These are phyloP conservation scores for Globisporangium perplexum DNA, from an alignment of 352 stramenopile species.

Conservation along the genomic window DNA sequence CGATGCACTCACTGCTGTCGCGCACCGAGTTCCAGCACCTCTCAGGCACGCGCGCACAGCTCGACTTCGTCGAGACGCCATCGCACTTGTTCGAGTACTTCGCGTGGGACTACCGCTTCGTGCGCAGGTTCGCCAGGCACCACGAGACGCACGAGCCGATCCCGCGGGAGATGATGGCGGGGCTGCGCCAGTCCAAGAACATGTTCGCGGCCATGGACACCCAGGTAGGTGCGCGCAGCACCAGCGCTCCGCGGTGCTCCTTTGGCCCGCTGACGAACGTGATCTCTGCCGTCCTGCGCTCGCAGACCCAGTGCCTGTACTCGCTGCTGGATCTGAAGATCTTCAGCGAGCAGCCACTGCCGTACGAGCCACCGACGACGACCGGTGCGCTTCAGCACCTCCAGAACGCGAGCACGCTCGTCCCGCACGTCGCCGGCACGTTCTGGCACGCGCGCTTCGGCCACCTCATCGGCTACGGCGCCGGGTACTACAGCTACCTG, in stretches of 20 bases:
- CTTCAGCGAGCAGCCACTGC: slow-evolving; percentile 55
- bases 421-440: slow-evolving; percentile 73
- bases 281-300: too few species aligned
- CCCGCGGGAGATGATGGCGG: slow-evolving; percentile 67
- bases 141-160: slow-evolving; percentile 77
- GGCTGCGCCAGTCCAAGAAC: slow-evolving; percentile 69
- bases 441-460: slow-evolving; percentile 86
- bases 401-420: slow-evolving; percentile 67
- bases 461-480: slow-evolving; percentile 88
- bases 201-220: slow-evolving; percentile 90
- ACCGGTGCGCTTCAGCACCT: slow-evolving; percentile 53
- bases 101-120: slow-evolving; percentile 87
- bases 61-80: slow-evolving; percentile 95
- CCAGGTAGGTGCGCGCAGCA: slow-evolving; percentile 20
- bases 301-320: slow-evolving; percentile 76
- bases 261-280: too few species aligned
- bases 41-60: slow-evolving; percentile 89
- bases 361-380: slow-evolving; percentile 32
- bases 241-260: too few species aligned
- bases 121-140: slow-evolving; percentile 81
- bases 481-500: slow-evolving; percentile 91
- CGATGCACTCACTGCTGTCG: slow-evolving; percentile 95
- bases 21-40: slow-evolving; percentile 97
- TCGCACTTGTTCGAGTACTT: slow-evolving; percentile 98
- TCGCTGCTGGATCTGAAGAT: slow-evolving; percentile 72